phyloP scores from a whole-genome alignment of 2,329 filamentous ascomycete genomes.

The Metarhizium sp. region DNA sequence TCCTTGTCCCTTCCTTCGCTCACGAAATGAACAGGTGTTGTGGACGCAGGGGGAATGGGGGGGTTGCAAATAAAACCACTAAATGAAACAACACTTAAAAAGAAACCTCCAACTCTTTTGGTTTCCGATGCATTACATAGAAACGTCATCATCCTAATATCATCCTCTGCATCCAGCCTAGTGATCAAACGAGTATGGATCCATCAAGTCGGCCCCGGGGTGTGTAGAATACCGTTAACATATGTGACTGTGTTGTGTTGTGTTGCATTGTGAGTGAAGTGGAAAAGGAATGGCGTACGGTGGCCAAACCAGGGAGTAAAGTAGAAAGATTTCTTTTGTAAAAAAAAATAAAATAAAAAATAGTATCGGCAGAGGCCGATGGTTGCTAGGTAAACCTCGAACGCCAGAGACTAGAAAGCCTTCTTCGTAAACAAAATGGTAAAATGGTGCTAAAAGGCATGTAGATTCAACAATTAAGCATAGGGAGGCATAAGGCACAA shows the following conservation, averaged over 20 bases:
- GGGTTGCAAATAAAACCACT: not conserved
- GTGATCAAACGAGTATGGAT: not conserved
- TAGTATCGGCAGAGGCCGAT: not conserved
- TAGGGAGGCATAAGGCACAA: not conserved
- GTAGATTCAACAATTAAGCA: not conserved
- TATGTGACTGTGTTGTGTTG: not conserved
- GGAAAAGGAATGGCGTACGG: not conserved
- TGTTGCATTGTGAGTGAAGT: not conserved
- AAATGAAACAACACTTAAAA: not conserved
- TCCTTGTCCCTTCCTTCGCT: not conserved
- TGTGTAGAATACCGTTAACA: not conserved
- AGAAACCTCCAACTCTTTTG: not conserved
- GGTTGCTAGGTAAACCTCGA: not conserved
- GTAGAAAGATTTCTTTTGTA: not conserved
- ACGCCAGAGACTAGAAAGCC: not conserved
- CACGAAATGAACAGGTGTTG: not conserved
- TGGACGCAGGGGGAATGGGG: not conserved
- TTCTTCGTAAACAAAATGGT: not conserved
- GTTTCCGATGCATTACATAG: conserved; percentile 2
- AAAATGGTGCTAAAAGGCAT: not conserved
- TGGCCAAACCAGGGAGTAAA: not conserved
- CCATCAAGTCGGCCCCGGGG: not conserved
- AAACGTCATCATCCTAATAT: not conserved
- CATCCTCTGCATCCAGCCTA: not conserved
- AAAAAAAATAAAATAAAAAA: not conserved